phyloP scores from a whole-genome alignment of 1,284 basidiomycete genomes.

The Naganishia sp. region DNA sequence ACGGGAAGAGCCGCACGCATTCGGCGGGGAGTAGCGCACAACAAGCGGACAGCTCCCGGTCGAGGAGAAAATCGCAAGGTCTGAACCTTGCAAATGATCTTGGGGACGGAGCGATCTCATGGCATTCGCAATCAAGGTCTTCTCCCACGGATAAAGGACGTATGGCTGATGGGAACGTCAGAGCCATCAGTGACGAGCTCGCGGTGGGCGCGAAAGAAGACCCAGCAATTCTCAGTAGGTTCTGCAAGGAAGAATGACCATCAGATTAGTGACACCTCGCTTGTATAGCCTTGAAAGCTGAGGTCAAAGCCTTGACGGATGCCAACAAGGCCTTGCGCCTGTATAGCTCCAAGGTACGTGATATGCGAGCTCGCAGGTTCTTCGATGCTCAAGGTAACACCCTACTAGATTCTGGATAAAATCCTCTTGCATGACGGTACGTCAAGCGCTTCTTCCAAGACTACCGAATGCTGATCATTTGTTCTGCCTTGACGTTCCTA shows the following conservation, averaged over 20 bases:
- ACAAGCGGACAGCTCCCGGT: background rate
- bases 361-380: background rate
- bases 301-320: conserved; percentile 87
- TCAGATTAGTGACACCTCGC: background rate
- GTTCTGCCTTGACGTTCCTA: background rate
- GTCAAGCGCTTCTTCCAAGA: background rate
- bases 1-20: conserved; percentile 16
- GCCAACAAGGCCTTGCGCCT: conserved; percentile 90
- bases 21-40: background rate
- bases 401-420: conserved; percentile 74
- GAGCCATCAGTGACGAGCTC: too few relatives aligned
- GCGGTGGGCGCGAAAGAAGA: background rate
- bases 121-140: too few relatives aligned
- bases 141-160: too few relatives aligned
- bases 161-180: too few relatives aligned
- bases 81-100: conserved; percentile 8
- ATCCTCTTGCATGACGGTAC: conserved; percentile 78
- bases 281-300: conserved; percentile 62
- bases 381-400: background rate
- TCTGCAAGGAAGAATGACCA: background rate
- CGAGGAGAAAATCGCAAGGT: conserved; percentile 5
- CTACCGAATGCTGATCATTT: background rate
- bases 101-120: background rate
- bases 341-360: conserved; percentile 76
- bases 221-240: too few relatives aligned